Percentiles rank a stretch among this genome's conserved stretches.
Evolutionary conservation across 768 basidiomycete species (phyloP).

Genomic region (Serendipita sp.): DNA sequence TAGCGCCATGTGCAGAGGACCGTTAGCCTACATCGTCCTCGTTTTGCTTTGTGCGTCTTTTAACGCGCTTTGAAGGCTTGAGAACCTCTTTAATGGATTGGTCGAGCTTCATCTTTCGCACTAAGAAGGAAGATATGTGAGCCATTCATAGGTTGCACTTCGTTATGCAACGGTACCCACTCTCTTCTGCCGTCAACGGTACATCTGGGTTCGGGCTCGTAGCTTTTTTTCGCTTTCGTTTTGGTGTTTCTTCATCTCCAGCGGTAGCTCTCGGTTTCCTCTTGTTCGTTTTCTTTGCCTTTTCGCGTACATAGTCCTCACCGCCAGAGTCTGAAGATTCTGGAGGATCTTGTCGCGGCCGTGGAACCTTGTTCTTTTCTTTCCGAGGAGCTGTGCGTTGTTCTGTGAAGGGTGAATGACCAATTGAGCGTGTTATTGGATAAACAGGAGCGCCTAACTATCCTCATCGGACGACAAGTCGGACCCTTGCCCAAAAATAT

Average conservation of each 20-base stretch:
- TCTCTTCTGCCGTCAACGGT: conserved; percentile 7
- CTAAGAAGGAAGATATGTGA: conserved; percentile 24
- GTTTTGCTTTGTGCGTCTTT: conserved; percentile 53
- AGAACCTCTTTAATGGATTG: conserved; percentile 77
- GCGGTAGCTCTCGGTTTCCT: conserved; percentile 30
- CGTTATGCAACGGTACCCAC: conserved; percentile 11
- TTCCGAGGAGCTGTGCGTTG: background rate
- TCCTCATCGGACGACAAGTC: conserved; percentile 70
- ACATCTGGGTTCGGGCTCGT: background rate
- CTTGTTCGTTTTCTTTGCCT: conserved; percentile 8
- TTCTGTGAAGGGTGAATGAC: background rate
- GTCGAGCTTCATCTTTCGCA: conserved; percentile 58
- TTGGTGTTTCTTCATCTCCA: conserved; percentile 22
- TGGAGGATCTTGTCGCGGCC: conserved; percentile 9
- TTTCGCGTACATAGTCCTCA: conserved; percentile 11
- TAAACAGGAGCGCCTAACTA: conserved; percentile 4
- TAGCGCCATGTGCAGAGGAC: background rate
- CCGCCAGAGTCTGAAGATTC: background rate
- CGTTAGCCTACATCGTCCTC: conserved; percentile 43
- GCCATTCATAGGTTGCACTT: background rate
- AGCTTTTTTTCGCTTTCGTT: conserved; percentile 37
- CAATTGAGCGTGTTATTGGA: background rate
- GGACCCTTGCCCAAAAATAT: conserved; percentile 71
- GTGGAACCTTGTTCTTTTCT: background rate
- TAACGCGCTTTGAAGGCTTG: conserved; percentile 44